Percentiles rank a stretch among this genome's conserved stretches.
These are phyloP conservation scores for Tricholoma terreum DNA, from an alignment of 768 basidiomycete species.

Conservation along the genomic window DNA sequence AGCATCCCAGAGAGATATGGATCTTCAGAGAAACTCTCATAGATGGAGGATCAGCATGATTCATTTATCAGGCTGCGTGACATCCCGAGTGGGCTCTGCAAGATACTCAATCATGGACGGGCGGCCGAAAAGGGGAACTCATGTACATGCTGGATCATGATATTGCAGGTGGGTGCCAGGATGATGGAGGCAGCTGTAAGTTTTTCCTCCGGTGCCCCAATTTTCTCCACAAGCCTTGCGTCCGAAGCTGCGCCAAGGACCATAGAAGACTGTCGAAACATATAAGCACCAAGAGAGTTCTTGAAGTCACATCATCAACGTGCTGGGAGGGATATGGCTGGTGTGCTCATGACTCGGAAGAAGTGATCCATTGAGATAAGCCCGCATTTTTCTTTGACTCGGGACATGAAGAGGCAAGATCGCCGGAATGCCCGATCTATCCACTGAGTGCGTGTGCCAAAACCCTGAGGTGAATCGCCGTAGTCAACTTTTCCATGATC, in stretches of 20 bases:
- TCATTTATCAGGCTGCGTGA: neutral
- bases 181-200: constrained; percentile 64
- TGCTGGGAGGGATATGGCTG: constrained; percentile 74
- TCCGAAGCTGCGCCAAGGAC: constrained; percentile 78
- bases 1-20: constrained; percentile 70
- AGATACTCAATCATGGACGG: neutral
- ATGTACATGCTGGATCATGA: constrained; percentile 72
- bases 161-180: constrained; percentile 82
- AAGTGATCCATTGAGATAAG: constrained; percentile 45
- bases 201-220: constrained; percentile 72
- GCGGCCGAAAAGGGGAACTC: neutral
- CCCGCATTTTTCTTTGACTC: neutral
- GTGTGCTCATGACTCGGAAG: constrained; percentile 79
- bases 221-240: constrained; percentile 55
- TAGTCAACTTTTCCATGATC: constrained; percentile 63
- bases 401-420: constrained; percentile 25
- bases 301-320: constrained; percentile 12
- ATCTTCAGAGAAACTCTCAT: constrained; percentile 76
- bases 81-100: constrained; percentile 61
- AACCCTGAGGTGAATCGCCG: constrained; percentile 72
- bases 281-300: neutral
- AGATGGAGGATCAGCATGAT: constrained; percentile 1
- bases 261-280: constrained; percentile 54
- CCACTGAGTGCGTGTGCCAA: constrained; percentile 71
- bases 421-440: constrained; percentile 66